Conservation (phyloP, 331 rosid species). For the Stylosanthes scabra region DNA sequence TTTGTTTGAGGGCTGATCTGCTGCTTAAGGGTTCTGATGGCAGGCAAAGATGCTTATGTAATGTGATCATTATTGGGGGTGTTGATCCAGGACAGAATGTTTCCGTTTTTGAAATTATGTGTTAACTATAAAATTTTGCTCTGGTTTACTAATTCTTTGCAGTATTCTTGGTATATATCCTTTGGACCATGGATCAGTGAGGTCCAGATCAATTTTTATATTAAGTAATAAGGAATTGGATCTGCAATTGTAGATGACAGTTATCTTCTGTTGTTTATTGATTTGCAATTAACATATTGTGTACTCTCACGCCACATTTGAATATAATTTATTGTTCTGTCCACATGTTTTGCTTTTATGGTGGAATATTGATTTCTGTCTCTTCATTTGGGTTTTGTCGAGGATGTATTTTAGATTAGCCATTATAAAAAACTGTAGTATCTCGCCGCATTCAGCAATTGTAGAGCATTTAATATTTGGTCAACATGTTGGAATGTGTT, state of each 20-base stretch:
- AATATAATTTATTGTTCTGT: not conserved
- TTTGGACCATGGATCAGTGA: slow-evolving; percentile 17
- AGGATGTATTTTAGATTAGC: slow-evolving; percentile 15
- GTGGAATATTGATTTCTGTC: slow-evolving; percentile 16
- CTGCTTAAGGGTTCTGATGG: slow-evolving; percentile 11
- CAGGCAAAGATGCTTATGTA: slow-evolving; percentile 29
- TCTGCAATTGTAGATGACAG: not conserved
- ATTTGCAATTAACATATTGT: too few species aligned
- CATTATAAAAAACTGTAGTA: not conserved
- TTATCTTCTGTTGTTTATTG: too few species aligned
- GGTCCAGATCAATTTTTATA: slow-evolving; percentile 1
- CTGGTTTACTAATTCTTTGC: not conserved
- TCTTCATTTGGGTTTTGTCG: not conserved
- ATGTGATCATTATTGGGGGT: not conserved
- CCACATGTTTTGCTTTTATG: not conserved
- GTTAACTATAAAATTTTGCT: too few species aligned
- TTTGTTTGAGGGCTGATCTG: slow-evolving; percentile 33
- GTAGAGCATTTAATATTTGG: not conserved
- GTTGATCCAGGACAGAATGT: not conserved
- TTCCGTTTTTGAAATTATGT: not conserved
- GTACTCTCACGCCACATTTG: not conserved
- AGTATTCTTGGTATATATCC: not conserved
- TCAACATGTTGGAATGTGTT: not conserved
- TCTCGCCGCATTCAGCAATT: slow-evolving; percentile 7
- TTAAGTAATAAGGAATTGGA: slow-evolving; percentile 17